Conservation (phyloP, 2,329 filamentous ascomycete species). For the Neopestalotiopsis rosae region DNA sequence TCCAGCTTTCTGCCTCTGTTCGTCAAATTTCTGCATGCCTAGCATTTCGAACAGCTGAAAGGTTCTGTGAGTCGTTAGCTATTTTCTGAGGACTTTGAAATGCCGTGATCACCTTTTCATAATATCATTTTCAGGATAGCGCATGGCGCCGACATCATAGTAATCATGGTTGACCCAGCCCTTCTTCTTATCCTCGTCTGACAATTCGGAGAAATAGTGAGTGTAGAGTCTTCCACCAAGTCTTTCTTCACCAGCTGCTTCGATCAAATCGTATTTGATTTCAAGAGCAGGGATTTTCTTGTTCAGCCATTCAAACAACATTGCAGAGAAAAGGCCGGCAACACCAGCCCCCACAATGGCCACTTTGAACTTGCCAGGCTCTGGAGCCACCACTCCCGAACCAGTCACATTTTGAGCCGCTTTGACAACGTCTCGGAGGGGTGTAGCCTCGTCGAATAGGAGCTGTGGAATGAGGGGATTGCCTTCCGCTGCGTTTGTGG, state of each 20-base stretch:
- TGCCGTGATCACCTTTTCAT: constrained; percentile 23
- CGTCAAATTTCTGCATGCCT: not conserved
- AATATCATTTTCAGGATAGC: constrained; percentile 26
- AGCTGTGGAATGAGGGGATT: not conserved
- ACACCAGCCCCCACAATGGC: constrained; percentile 24
- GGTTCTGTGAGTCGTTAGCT: constrained; percentile 18
- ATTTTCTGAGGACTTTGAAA: not conserved
- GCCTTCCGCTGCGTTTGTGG: too few species aligned
- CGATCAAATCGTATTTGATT: constrained; percentile 26
- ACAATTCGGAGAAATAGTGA: constrained; percentile 22
- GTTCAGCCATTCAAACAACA: constrained; percentile 23
- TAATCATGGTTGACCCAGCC: constrained; percentile 24
- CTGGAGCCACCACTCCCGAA: not conserved
- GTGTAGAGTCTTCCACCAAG: constrained; percentile 27
- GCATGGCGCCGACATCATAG: constrained; percentile 30
- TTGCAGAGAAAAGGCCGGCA: constrained; percentile 25
- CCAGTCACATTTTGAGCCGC: not conserved
- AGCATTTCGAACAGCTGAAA: constrained; percentile 4
- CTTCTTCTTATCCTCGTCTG: not conserved
- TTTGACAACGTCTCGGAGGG: not conserved
- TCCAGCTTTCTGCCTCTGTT: not conserved
- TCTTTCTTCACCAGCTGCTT: constrained; percentile 21
- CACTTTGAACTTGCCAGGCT: constrained; percentile 18
- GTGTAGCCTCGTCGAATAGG: not conserved
- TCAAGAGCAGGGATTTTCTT: constrained; percentile 1